Conservation (phyloP, 163 green algal genomes). For the Scenedesmus sp. region DNA sequence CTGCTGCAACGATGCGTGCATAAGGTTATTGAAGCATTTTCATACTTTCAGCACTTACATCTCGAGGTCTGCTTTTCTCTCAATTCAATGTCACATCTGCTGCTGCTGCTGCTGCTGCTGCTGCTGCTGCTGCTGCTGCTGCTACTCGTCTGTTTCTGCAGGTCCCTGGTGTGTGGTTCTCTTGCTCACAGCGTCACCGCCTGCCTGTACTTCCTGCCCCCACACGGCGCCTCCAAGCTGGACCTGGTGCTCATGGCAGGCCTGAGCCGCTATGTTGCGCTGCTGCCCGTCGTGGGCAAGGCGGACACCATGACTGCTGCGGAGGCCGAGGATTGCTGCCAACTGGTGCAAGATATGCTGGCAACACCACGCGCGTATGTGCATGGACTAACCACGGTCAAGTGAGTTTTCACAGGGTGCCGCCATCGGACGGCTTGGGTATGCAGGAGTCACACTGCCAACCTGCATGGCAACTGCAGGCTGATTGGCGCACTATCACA, state of each 20-base stretch:
- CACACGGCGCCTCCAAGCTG: not conserved
- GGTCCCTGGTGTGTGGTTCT: constrained; percentile 10
- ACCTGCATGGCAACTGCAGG: too few species aligned
- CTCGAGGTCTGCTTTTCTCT: too few species aligned
- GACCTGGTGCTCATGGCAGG: constrained; percentile 28
- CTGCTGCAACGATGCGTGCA: too few species aligned
- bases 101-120: not conserved
- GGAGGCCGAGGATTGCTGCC: not conserved
- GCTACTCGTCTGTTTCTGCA: not conserved
- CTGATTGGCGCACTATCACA: too few species aligned
- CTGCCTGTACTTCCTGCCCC: constrained; percentile 38
- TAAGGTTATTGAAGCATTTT: too few species aligned
- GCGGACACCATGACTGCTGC: constrained; percentile 12
- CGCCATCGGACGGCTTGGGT: too few species aligned
- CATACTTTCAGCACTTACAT: too few species aligned
- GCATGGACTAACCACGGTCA: too few species aligned
- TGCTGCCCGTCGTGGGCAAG: constrained; percentile 12
- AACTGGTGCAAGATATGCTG: not conserved
- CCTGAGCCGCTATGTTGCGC: not conserved
- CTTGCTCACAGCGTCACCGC: constrained; percentile 10
- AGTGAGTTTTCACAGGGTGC: too few species aligned
- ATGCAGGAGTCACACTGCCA: too few species aligned
- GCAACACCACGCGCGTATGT: not conserved
- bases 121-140: not conserved
- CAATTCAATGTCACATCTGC: not conserved